Conservation (phyloP, 169 alveolate genomes). For the Plasmodium coatneyi region DNA sequence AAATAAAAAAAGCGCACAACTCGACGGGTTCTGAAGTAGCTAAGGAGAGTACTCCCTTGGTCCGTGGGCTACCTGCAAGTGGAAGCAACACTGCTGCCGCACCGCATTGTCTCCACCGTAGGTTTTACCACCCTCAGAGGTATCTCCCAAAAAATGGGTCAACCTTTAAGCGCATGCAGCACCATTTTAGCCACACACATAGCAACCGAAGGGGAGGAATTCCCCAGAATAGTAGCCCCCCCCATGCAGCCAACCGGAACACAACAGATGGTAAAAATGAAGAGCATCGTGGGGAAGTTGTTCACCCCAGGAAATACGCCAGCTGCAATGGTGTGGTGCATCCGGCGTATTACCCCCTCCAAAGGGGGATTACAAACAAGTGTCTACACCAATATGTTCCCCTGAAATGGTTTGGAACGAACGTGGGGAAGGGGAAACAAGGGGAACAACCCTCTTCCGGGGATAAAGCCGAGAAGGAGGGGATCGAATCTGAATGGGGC, state of each 20-base stretch:
- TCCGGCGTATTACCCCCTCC: not conserved
- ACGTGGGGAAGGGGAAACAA: not conserved
- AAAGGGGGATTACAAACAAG: not conserved
- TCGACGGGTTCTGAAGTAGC: not conserved
- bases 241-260: not conserved
- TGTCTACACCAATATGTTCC: not conserved
- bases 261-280: not conserved
- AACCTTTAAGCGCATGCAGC: not conserved
- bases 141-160: not conserved
- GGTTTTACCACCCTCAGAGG: not conserved
- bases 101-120: not conserved
- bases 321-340: not conserved
- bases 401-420: not conserved
- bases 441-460: not conserved
- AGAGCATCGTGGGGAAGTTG: not conserved
- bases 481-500: not conserved
- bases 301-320: not conserved
- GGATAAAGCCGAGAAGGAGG: not conserved
- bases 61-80: not conserved
- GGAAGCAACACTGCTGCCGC: not conserved
- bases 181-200: not conserved
- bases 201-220: not conserved
- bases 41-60: not conserved
- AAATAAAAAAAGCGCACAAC: not conserved
- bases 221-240: not conserved